Base-by-base conservation (phyloP, 768 basidiomycete species). In the Naganishia kalamii region DNA sequence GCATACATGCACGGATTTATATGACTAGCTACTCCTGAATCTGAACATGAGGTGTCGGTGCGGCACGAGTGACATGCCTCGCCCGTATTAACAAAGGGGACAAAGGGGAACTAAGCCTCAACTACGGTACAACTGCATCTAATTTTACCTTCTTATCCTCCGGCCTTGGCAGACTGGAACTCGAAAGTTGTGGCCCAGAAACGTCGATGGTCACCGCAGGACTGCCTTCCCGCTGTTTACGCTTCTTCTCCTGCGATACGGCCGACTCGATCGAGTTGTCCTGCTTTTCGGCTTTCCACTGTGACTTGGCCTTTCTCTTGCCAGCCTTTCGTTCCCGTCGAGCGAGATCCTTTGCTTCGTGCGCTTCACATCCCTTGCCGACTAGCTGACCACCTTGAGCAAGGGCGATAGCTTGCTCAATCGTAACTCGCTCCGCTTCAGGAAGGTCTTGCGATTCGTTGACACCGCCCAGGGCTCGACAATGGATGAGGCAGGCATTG, bases 271-370 rank as follows among this genome's bases (percentile, higher is more conserved):
- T 5, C 37, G 40, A n/a, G 17, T 54, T 64, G 30, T 33, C 40
- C 50, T 52, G 33, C 41, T 32, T 52, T 15, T 46, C 50, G 30
- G 50, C 63, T 29, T 64, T 64, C 44, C 41, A 54, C 32, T 27
- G 50, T 17, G 54, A 25, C 27, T 52, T 52, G 4, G 63, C 63
- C 35, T 64, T 65, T 37, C 68, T 68, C 70, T 75, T 72, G 65
- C 70, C 67, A 4, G 54, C 68, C 68, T 63, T 63, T 33, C 74
- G 59, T 43, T 73, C 75, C 44, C 69, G 70, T 47, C 73, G 70
- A 44, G 73, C 72, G 19, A 65, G 59, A n/a, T 68, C 73, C 68
- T 77, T 80, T 30, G 62, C 72, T 65, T 78, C 76, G 62, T 80
- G 79, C 19, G 68, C 69, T 41, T 78, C 75, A 60, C 79, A 79